Conservation (phyloP, 768 basidiomycete species). For the Leccinum incarnatum region DNA sequence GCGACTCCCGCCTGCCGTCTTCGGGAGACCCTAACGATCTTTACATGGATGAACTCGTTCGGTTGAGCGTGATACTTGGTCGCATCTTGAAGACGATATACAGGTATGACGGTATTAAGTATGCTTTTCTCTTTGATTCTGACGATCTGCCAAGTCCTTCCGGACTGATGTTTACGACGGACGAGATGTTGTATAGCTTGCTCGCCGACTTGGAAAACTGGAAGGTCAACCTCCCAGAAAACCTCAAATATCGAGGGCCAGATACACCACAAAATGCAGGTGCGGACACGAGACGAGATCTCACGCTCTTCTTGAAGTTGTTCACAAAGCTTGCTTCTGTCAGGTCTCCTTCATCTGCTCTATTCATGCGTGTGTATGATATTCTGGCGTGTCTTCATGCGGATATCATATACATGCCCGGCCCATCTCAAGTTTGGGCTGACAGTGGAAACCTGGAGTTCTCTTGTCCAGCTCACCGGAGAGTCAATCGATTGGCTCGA, state of each 20-base stretch:
- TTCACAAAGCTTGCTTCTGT: conserved; percentile 1
- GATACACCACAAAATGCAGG: conserved; percentile 66
- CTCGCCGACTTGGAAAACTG: conserved; percentile 70
- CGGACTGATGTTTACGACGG: conserved; percentile 81
- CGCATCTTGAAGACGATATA: conserved; percentile 92
- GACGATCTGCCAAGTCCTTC: conserved; percentile 57
- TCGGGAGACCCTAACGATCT: conserved; percentile 76
- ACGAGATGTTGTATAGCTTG: conserved; percentile 68
- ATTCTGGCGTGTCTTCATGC: conserved; percentile 98
- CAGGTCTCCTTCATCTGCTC: conserved; percentile 84
- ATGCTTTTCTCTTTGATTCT: conserved; percentile 10
- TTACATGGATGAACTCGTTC: conserved; percentile 89
- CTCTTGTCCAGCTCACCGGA: conserved; percentile 67
- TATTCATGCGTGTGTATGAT: conserved; percentile 93
- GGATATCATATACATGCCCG: conserved; percentile 91
- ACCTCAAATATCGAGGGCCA: conserved; percentile 72
- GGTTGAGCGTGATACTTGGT: conserved; percentile 88
- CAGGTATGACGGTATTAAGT: conserved; percentile 46
- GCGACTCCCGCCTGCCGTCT: conserved; percentile 90
- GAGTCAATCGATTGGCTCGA: conserved; percentile 91
- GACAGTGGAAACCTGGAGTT: conserved; percentile 76
- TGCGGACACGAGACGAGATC: conserved; percentile 34
- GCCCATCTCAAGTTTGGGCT: conserved; percentile 84
- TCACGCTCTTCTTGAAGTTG: neutral
- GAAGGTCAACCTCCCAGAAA: conserved; percentile 74